Evolutionary conservation across 2,329 filamentous ascomycete genomes (phyloP).

Genomic region (Exophiala sideris): DNA sequence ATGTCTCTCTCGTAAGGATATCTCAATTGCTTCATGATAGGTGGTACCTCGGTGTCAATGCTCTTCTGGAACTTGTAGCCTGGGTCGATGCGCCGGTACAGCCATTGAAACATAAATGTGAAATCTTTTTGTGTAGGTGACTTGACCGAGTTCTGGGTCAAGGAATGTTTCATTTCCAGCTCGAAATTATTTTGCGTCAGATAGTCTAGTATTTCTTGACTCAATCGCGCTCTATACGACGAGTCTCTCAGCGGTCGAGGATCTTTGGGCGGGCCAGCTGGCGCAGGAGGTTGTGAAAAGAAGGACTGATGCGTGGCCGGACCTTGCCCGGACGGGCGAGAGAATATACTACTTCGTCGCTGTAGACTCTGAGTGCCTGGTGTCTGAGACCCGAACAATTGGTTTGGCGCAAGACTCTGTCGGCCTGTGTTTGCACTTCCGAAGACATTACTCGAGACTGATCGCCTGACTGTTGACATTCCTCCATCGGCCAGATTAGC

Average conservation of each 20-base stretch:
- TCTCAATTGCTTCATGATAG: constrained; percentile 84
- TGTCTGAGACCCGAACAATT: constrained; percentile 49
- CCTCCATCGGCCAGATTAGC: constrained; percentile 75
- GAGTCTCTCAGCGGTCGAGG: constrained; percentile 82
- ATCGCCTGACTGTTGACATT: constrained; percentile 78
- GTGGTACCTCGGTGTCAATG: constrained; percentile 91
- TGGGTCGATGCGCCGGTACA: constrained; percentile 94
- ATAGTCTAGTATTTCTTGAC: constrained; percentile 86
- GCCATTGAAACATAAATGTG: constrained; percentile 95
- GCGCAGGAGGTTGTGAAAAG: constrained; percentile 80
- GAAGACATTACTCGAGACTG: constrained; percentile 67
- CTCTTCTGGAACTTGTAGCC: constrained; percentile 89
- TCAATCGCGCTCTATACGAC: constrained; percentile 75
- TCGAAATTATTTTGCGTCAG: constrained; percentile 93
- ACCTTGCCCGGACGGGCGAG: constrained; percentile 65
- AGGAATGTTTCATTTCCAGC: constrained; percentile 90
- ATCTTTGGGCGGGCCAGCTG: constrained; percentile 79
- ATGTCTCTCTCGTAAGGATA: constrained; percentile 96
- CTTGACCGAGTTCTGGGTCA: constrained; percentile 87
- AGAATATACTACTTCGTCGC: constrained; percentile 78
- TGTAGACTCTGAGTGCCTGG: constrained; percentile 55
- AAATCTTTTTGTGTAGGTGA: constrained; percentile 98
- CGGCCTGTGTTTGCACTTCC: constrained; percentile 57
- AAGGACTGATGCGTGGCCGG: constrained; percentile 83
- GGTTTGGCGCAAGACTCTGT: constrained; percentile 67